Conservation (phyloP, 2,329 filamentous ascomycete genomes). For the Mycogone perniciosa region DNA sequence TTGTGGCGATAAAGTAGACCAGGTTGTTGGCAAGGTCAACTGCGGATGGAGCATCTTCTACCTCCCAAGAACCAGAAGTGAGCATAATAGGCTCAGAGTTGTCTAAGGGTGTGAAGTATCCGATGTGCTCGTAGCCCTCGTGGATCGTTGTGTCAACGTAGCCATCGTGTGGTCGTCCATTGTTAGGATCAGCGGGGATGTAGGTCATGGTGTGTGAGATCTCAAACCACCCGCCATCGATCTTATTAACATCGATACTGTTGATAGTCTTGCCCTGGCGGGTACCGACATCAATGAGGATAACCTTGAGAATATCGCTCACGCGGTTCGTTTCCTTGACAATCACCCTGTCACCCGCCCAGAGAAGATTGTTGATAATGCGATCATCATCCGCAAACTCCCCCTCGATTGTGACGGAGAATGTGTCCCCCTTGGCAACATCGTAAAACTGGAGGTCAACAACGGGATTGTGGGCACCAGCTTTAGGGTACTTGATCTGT, state of each 20-base stretch:
- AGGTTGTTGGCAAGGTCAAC: slow-evolving; percentile 79
- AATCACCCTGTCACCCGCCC: slow-evolving; percentile 79
- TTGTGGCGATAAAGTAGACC: slow-evolving; percentile 85
- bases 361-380: slow-evolving; percentile 87
- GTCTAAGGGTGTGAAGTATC: slow-evolving; percentile 86
- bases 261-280: slow-evolving; percentile 74
- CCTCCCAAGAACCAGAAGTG: slow-evolving; percentile 87
- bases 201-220: slow-evolving; percentile 80
- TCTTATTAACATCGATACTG: slow-evolving; percentile 67
- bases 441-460: slow-evolving; percentile 89
- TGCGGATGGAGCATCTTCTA: slow-evolving; percentile 75
- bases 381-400: slow-evolving; percentile 77
- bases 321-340: slow-evolving; percentile 92
- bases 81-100: slow-evolving; percentile 76
- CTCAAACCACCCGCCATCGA: slow-evolving; percentile 98
- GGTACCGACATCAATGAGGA: slow-evolving; percentile 71
- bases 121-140: slow-evolving; percentile 82
- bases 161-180: slow-evolving; percentile 73
- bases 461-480: slow-evolving; percentile 85
- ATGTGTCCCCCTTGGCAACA: slow-evolving; percentile 66
- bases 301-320: slow-evolving; percentile 82
- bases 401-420: slow-evolving; percentile 68
- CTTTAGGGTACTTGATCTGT: slow-evolving; percentile 95
- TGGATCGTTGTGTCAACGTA: slow-evolving; percentile 90
- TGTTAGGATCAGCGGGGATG: slow-evolving; percentile 73